Evolutionary conservation across 2,329 filamentous ascomycete genomes (phyloP).

Genomic region (Colletotrichum sp.): DNA sequence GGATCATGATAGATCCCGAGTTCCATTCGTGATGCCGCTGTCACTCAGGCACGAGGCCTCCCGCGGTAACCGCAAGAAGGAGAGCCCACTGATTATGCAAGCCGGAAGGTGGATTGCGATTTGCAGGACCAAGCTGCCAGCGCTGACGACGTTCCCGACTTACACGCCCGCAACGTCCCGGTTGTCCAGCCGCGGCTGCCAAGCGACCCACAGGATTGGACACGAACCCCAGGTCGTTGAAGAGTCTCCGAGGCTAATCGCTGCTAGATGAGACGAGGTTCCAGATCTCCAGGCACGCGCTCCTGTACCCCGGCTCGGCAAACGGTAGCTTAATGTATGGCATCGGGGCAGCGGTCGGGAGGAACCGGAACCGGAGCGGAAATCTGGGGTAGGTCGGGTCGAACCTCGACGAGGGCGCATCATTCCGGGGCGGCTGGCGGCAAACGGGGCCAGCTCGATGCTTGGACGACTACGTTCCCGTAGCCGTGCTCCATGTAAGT

Average conservation of each 20-base stretch:
- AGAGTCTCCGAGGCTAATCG: conserved; percentile 11
- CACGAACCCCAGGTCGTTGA: conserved; percentile 3
- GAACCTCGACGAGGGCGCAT: conserved; percentile 20
- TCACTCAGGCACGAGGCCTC: background rate
- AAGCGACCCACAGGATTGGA: background rate
- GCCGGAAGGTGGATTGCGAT: background rate
- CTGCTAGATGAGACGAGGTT: conserved; percentile 15
- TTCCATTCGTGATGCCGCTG: background rate
- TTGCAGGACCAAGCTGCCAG: background rate
- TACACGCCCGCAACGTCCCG: conserved; percentile 8
- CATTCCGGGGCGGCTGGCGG: conserved; percentile 19
- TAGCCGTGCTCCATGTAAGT: conserved; percentile 16
- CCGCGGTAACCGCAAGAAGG: background rate
- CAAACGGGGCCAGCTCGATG: conserved; percentile 16
- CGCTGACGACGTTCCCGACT: background rate
- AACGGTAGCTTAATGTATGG: conserved; percentile 17
- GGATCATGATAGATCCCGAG: background rate
- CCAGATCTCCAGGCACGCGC: conserved; percentile 19
- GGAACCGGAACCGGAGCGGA: conserved; percentile 16
- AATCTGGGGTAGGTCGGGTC: conserved; percentile 21
- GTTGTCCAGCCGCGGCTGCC: background rate
- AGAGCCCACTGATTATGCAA: conserved; percentile 4
- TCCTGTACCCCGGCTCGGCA: conserved; percentile 19
- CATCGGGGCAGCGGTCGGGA: conserved; percentile 17
- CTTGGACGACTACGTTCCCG: conserved; percentile 2